Evolutionary conservation across 2,329 filamentous ascomycete genomes (phyloP).

Genomic region (Botryotinia convoluta): DNA sequence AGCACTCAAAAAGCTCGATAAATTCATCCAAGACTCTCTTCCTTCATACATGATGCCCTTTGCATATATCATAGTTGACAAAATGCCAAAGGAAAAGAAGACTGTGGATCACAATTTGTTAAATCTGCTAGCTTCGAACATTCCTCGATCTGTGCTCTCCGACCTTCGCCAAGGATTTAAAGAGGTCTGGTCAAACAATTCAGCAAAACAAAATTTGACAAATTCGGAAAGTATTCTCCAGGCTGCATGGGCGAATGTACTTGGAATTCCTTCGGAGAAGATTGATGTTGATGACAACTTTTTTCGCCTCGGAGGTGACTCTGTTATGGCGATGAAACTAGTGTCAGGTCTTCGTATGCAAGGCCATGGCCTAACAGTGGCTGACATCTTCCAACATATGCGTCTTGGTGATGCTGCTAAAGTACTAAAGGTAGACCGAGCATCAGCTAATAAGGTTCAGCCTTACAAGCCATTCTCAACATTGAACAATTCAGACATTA

Average conservation of each 20-base stretch:
- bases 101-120: constrained; percentile 38
- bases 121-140: constrained; percentile 1
- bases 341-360: constrained; percentile 41
- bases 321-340: constrained; percentile 44
- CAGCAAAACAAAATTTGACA: constrained; percentile 34
- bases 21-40: constrained; percentile 44
- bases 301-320: constrained; percentile 42
- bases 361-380: constrained; percentile 42
- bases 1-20: constrained; percentile 44
- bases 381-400: constrained; percentile 43
- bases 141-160: constrained; percentile 19
- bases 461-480: constrained; percentile 41
- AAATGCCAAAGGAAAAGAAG: constrained; percentile 36
- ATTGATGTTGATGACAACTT: constrained; percentile 42
- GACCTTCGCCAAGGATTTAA: constrained; percentile 32
- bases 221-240: constrained; percentile 39
- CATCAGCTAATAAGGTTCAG: constrained; percentile 25
- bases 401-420: constrained; percentile 14
- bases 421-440: constrained; percentile 36
- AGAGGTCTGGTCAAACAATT: constrained; percentile 39
- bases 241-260: constrained; percentile 36
- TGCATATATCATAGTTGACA: constrained; percentile 44
- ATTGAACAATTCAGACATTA: constrained; percentile 36
- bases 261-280: constrained; percentile 32
- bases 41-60: constrained; percentile 49